Conservation (phyloP, 768 basidiomycete genomes). For the Tremella fuciformis region DNA sequence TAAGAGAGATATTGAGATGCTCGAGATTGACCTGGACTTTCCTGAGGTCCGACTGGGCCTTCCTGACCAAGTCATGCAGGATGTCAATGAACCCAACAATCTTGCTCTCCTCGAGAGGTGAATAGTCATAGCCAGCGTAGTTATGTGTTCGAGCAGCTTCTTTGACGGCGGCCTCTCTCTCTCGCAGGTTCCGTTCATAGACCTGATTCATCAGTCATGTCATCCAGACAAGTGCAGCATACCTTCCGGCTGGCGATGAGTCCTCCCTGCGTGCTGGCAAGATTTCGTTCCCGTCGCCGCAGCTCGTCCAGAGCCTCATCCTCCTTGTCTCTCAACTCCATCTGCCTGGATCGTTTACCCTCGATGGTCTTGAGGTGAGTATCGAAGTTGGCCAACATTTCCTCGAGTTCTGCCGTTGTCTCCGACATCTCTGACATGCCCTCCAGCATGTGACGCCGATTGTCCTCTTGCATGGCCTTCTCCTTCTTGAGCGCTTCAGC, state of each 20-base stretch:
- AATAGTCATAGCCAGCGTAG: conserved; percentile 70
- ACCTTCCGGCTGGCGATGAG: conserved; percentile 74
- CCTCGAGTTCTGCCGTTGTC: conserved; percentile 66
- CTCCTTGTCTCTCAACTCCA: conserved; percentile 35
- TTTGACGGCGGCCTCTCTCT: conserved; percentile 71
- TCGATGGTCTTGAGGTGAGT: conserved; percentile 52
- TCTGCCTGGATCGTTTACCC: conserved; percentile 24
- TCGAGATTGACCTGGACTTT: conserved; percentile 61
- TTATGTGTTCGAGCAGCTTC: conserved; percentile 66
- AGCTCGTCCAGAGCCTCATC: conserved; percentile 37
- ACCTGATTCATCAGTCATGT: conserved; percentile 55
- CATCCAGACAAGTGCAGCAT: conserved; percentile 15
- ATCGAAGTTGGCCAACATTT: conserved; percentile 52
- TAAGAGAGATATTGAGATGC: not conserved
- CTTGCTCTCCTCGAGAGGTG: conserved; percentile 68
- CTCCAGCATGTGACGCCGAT: conserved; percentile 63
- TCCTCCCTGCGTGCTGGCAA: conserved; percentile 57
- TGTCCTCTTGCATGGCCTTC: conserved; percentile 62
- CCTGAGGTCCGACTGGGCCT: conserved; percentile 59
- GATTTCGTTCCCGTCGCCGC: conserved; percentile 39
- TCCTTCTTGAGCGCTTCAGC: conserved; percentile 64
- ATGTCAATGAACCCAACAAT: conserved; percentile 69
- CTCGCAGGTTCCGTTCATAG: conserved; percentile 66
- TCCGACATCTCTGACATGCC: conserved; percentile 67
- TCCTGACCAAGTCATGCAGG: conserved; percentile 63